A percentile compares a stretch with the other conserved stretches of the same genome.
Evolutionary conservation across 139 green algal species (phyloP).

Genomic region (Dunaliella primolecta): DNA sequence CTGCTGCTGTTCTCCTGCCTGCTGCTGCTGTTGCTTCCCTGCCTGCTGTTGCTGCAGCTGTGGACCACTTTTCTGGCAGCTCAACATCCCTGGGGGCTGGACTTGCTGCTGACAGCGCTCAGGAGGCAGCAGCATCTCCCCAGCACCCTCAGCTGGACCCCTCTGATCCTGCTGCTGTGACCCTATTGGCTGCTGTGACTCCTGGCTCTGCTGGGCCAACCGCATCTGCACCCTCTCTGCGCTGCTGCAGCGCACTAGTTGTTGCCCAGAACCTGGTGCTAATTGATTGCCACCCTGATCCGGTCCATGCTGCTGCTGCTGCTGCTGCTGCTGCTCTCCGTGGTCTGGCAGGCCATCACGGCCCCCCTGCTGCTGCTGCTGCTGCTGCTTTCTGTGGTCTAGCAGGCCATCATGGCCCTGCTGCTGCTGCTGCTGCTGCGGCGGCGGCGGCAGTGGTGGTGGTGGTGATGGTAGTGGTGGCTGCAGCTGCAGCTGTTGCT

Average conservation of each 20-base stretch:
- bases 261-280: too few relatives aligned
- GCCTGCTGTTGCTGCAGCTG: neutral
- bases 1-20: neutral
- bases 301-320: neutral
- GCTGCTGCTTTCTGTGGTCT: neutral
- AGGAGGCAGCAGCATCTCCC: too few relatives aligned
- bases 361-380: constrained; percentile 2
- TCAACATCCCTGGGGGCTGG: too few relatives aligned
- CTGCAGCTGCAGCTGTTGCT: neutral
- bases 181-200: too few relatives aligned
- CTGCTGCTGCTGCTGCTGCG: neutral
- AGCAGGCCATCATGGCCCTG: neutral
- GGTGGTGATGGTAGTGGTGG: too few relatives aligned
- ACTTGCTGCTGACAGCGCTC: too few relatives aligned
- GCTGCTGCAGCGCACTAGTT: too few relatives aligned
- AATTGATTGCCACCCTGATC: neutral
- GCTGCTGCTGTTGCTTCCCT: neutral
- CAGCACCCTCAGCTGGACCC: too few relatives aligned
- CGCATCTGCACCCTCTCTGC: too few relatives aligned
- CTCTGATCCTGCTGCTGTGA: too few relatives aligned
- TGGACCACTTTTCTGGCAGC: too few relatives aligned
- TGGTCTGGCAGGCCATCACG: neutral
- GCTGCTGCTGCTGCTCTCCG: neutral
- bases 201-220: too few relatives aligned
- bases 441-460: neutral